Percentiles rank a stretch among this genome's conserved stretches.
Conservation (phyloP, 805 yeast species). For the Teunomyces lycoperdinae region DNA sequence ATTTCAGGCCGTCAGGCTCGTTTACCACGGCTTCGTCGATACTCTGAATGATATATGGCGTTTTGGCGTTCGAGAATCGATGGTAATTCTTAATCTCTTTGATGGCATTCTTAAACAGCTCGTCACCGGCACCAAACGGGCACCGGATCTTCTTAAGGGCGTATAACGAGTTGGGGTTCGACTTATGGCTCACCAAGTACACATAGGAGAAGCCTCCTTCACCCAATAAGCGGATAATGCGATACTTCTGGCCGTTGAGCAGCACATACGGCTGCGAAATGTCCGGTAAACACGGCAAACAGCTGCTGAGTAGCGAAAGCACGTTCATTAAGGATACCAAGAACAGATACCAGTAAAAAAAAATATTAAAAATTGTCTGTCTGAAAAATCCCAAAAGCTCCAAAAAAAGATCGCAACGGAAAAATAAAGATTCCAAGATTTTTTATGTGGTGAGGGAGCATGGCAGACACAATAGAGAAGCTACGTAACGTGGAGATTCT, state of each 20-base stretch:
- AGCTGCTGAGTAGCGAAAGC: slow-evolving; percentile 20
- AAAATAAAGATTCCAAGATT: neutral
- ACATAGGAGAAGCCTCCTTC: slow-evolving; percentile 91
- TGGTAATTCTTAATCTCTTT: slow-evolving; percentile 74
- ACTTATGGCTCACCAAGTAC: slow-evolving; percentile 60
- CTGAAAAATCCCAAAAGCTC: neutral
- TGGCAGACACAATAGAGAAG: slow-evolving; percentile 16
- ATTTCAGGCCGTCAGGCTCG: slow-evolving; percentile 76
- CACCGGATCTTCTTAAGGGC: slow-evolving; percentile 87
- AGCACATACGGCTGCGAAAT: slow-evolving; percentile 51
- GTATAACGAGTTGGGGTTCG: slow-evolving; percentile 45
- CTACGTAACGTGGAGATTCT: slow-evolving; percentile 31
- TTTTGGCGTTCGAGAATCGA: slow-evolving; percentile 52
- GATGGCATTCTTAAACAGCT: slow-evolving; percentile 59
- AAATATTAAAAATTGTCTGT: neutral
- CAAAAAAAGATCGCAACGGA: neutral
- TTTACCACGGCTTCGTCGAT: slow-evolving; percentile 70
- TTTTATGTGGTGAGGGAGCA: neutral
- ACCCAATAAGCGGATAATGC: slow-evolving; percentile 69
- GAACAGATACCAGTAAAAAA: neutral
- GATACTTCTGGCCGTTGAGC: slow-evolving; percentile 61
- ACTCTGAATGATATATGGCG: slow-evolving; percentile 65
- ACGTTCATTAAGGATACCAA: slow-evolving; percentile 19
- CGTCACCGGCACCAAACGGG: slow-evolving; percentile 78
- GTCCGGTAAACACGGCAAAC: slow-evolving; percentile 47